Base-by-base conservation (phyloP, 2,329 filamentous ascomycete genomes). In the Fusarium odoratissimum region DNA sequence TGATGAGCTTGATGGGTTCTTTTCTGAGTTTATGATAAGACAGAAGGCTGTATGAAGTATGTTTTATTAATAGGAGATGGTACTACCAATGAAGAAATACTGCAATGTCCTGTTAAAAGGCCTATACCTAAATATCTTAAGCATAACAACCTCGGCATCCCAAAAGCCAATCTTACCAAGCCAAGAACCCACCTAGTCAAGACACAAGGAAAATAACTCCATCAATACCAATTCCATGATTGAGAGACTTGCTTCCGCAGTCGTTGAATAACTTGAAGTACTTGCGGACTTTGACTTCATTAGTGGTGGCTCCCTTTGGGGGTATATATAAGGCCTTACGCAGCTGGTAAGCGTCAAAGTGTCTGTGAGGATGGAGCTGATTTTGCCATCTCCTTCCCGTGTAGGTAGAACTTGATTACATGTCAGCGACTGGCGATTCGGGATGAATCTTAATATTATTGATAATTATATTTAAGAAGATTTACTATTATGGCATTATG, bases 351-450 rank as follows among this genome's bases (percentile, higher is more conserved):
- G 12, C 4, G 31, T 33, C 31, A 6, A 11, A 19, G 3, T 23
- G 16, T 7, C 14, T 13, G 1, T 23, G 1, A 4, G 1, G 5
- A 23, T 23, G 3, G 5, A 49, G 11, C 46, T 14, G 16, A 19
- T 10, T 23, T 49, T 10, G 17, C 8, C 5, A 7, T 23, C 30
- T 16, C 4, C 8, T 8, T 25, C 13, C 14, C 45, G 4, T 10
- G 3, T n/a, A 5, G 28, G 28, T 11, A 16, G 23, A n/a, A n/a
- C 45, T 19, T 5, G 4, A 44, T 19, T 19, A 12, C 6, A 11
- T 12, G 2, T 4, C 2, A n/a, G 19, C 17, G 8, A 30, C 4
- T 28, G 17, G 0, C 5, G 10, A 28, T n/a, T 3, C 1, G 10
- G 7, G 9, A 16, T 17, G 7, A 10, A n/a, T 11, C 8, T 8